phyloP scores from a whole-genome alignment of 2,329 filamentous ascomycete genomes.

The Verticillium albo-atrum region DNA sequence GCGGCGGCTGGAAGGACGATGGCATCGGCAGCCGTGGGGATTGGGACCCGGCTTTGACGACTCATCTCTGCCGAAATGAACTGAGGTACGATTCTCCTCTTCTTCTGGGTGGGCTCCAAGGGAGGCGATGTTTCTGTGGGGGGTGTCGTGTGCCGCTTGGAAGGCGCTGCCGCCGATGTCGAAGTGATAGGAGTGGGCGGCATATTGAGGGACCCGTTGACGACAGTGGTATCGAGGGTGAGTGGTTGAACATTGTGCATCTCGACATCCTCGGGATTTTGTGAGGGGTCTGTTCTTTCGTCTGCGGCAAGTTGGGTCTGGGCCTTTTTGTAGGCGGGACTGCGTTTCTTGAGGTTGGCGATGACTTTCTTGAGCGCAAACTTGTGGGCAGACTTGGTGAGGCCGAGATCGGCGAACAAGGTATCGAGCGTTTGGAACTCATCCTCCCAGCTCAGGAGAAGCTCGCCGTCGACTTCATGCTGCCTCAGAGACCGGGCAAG shows the following conservation, averaged over 20 bases:
- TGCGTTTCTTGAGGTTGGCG: conserved; percentile 12
- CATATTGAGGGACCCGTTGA: background rate
- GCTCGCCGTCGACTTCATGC: conserved; percentile 61
- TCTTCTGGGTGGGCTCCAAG: conserved; percentile 16
- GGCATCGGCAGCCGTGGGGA: conserved; percentile 5
- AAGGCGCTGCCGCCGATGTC: background rate
- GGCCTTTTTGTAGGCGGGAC: conserved; percentile 9
- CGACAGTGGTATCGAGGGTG: background rate
- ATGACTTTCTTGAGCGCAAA: conserved; percentile 55
- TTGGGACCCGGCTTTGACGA: conserved; percentile 8
- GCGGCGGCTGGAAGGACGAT: background rate
- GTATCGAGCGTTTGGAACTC: conserved; percentile 42
- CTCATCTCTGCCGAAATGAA: conserved; percentile 11
- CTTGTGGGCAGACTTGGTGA: conserved; percentile 55
- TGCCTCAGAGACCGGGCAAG: conserved; percentile 55
- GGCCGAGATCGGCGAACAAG: conserved; percentile 47
- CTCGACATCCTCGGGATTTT: background rate
- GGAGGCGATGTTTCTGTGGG: background rate
- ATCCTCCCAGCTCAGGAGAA: conserved; percentile 54
- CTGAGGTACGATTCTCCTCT: conserved; percentile 20
- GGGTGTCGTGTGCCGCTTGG: background rate
- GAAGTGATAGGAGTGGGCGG: background rate
- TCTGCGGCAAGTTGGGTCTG: background rate
- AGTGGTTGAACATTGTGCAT: background rate
- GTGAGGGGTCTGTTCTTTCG: background rate